Percentiles rank a stretch among this genome's conserved stretches.
phyloP scores from a whole-genome alignment of 2,329 filamentous ascomycete genomes.

The Stachybotrys chlorohalonatus region DNA sequence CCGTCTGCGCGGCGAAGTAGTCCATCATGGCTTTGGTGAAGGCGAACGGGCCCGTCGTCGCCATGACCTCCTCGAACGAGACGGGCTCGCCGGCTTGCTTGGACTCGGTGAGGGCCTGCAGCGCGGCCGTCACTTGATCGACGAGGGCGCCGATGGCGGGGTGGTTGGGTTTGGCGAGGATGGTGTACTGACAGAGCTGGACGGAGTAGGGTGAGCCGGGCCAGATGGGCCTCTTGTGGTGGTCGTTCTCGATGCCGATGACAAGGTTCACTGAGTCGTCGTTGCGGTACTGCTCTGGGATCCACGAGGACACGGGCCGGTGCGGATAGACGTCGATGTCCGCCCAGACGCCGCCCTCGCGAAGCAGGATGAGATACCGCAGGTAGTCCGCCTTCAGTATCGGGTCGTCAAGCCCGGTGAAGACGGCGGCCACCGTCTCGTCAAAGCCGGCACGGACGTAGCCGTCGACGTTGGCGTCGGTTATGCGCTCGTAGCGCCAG shows the following conservation, averaged over 20 bases:
- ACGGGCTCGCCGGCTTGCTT: slow-evolving; percentile 6
- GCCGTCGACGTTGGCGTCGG: slow-evolving; percentile 14
- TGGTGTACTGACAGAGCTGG: slow-evolving; percentile 69
- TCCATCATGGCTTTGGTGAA: slow-evolving; percentile 21
- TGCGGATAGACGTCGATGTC: slow-evolving; percentile 61
- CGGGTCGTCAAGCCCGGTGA: slow-evolving; percentile 36
- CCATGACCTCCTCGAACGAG: slow-evolving; percentile 21
- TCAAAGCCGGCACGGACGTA: slow-evolving; percentile 58
- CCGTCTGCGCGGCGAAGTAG: slow-evolving; percentile 15
- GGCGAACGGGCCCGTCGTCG: slow-evolving; percentile 18
- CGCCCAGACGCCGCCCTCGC: slow-evolving; percentile 61
- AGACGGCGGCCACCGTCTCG: slow-evolving; percentile 41
- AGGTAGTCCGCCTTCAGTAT: slow-evolving; percentile 52
- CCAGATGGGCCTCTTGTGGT: slow-evolving; percentile 20
- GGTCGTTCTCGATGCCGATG: slow-evolving; percentile 62
- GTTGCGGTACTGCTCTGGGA: slow-evolving; percentile 40
- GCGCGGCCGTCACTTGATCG: slow-evolving; percentile 45
- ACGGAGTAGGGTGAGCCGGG: slow-evolving; percentile 60
- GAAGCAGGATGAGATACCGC: slow-evolving; percentile 52
- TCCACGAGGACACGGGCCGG: slow-evolving; percentile 57
- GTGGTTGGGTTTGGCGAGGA: slow-evolving; percentile 64
- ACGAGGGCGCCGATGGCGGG: slow-evolving; percentile 59
- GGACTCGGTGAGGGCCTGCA: slow-evolving; percentile 10
- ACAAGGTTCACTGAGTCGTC: slow-evolving; percentile 50
- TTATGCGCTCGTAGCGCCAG: slow-evolving; percentile 18